Evolutionary conservation across 2,329 filamentous ascomycete genomes (phyloP).

Genomic region (Achaetomium macrosporum): DNA sequence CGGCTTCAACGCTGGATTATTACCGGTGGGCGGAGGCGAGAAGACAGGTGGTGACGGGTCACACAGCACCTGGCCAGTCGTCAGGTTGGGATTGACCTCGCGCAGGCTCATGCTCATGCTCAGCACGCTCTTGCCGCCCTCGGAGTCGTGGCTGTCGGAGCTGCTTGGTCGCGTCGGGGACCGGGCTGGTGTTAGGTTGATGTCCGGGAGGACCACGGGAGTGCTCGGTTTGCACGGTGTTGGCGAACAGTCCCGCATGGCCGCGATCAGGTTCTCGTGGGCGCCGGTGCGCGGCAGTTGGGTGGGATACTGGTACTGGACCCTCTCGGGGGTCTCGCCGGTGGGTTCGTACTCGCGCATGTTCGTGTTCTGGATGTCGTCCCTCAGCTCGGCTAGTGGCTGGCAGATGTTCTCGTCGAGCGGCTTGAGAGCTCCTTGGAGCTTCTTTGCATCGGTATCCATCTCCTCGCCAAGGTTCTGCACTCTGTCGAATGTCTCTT

Average conservation of each 20-base stretch:
- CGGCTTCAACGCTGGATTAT: slow-evolving; percentile 35
- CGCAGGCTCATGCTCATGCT: slow-evolving; percentile 46
- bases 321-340: slow-evolving; percentile 78
- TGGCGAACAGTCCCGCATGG: slow-evolving; percentile 15
- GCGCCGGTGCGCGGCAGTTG: slow-evolving; percentile 66
- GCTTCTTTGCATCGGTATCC: slow-evolving; percentile 49
- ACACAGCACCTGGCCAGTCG: slow-evolving; percentile 33
- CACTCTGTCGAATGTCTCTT: slow-evolving; percentile 61
- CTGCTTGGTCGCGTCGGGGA: slow-evolving; percentile 8
- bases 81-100: slow-evolving; percentile 48
- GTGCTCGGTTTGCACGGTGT: slow-evolving; percentile 21
- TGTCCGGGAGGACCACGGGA: slow-evolving; percentile 14
- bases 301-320: slow-evolving; percentile 73
- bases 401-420: slow-evolving; percentile 57
- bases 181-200: slow-evolving; percentile 5
- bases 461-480: slow-evolving; percentile 64
- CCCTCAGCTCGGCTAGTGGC: slow-evolving; percentile 65
- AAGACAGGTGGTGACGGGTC: slow-evolving; percentile 37
- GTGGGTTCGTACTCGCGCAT: slow-evolving; percentile 80
- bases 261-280: slow-evolving; percentile 40
- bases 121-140: slow-evolving; percentile 25
- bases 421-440: slow-evolving; percentile 57
- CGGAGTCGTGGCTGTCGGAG: not conserved
- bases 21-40: too few species aligned
- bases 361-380: slow-evolving; percentile 56